Conservation (phyloP, 139 green algal genomes). For the Helicosporidium sp. region DNA sequence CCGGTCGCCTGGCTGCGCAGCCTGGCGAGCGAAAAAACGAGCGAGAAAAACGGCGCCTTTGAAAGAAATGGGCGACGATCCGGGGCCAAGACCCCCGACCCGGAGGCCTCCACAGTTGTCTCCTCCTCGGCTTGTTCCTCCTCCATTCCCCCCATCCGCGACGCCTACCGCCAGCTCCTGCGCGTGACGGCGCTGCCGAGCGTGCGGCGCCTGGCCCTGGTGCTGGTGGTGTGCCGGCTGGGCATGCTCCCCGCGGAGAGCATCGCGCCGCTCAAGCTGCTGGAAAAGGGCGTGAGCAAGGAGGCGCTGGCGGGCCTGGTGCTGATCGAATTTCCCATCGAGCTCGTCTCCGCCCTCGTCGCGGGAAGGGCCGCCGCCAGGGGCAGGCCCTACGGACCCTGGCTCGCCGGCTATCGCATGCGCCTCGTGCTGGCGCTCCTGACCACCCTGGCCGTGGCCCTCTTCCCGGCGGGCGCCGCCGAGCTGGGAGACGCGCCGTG, state of each 20-base stretch:
- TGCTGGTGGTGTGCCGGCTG: constrained; percentile 56
- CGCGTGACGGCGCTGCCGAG: constrained; percentile 39
- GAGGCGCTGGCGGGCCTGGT: constrained; percentile 52
- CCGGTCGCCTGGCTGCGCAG: not conserved
- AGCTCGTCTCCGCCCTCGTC: constrained; percentile 53
- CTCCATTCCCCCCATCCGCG: constrained; percentile 1
- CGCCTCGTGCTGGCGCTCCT: constrained; percentile 33
- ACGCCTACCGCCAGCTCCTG: constrained; percentile 30
- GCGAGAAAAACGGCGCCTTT: too few relatives aligned
- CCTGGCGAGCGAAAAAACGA: not conserved
- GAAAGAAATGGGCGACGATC: too few relatives aligned
- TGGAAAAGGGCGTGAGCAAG: constrained; percentile 71
- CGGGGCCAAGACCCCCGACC: too few relatives aligned
- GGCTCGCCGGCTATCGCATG: constrained; percentile 53
- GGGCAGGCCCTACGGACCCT: constrained; percentile 35
- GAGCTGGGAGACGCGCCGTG: constrained; percentile 19
- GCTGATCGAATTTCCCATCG: constrained; percentile 65
- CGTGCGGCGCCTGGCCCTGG: constrained; percentile 37
- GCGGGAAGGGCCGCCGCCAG: too few relatives aligned
- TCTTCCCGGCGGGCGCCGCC: constrained; percentile 17
- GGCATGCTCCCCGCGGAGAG: constrained; percentile 49
- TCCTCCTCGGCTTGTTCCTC: not conserved
- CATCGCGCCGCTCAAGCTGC: constrained; percentile 59
- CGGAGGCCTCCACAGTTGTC: not conserved
- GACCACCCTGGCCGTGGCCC: constrained; percentile 11